Evolutionary conservation across 1,284 basidiomycete species (phyloP).

Genomic region (Cryptococcus sp.): DNA sequence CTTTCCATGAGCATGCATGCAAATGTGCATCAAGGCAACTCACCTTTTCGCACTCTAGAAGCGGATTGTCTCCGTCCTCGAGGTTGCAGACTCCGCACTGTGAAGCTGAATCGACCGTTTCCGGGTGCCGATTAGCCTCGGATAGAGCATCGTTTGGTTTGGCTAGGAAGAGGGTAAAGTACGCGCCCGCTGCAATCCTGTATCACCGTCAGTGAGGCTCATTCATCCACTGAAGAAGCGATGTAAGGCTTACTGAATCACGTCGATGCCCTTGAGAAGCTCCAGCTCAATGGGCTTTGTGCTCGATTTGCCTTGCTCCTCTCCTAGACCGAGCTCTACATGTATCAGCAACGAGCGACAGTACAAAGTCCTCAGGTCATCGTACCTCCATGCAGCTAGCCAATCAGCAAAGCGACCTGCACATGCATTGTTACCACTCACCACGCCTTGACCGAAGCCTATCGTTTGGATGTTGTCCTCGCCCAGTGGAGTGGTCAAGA

Average conservation of each 20-base stretch:
- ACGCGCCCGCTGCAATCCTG: constrained; percentile 76
- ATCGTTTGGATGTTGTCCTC: constrained; percentile 56
- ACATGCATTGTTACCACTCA: constrained; percentile 22
- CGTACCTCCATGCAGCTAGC: constrained; percentile 33
- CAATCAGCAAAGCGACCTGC: neutral
- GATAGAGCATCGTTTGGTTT: constrained; percentile 62
- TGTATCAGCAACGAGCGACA: neutral
- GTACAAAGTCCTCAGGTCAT: constrained; percentile 1
- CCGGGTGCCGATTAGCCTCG: constrained; percentile 67
- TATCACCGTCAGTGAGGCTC: neutral
- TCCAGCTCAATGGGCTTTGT: constrained; percentile 73
- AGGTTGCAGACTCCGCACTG: constrained; percentile 66
- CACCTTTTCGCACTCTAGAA: constrained; percentile 81
- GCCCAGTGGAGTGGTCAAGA: constrained; percentile 65
- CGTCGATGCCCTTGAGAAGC: constrained; percentile 65
- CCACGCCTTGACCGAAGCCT: constrained; percentile 51
- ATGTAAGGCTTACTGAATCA: constrained; percentile 60
- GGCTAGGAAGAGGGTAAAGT: constrained; percentile 75
- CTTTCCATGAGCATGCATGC: constrained; percentile 43
- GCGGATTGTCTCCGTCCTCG: constrained; percentile 64
- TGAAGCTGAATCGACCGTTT: constrained; percentile 62
- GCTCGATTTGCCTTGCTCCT: constrained; percentile 72
- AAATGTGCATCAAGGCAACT: constrained; percentile 15
- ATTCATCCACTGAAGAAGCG: neutral
- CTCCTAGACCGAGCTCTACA: constrained; percentile 75